phyloP scores from a whole-genome alignment of 2,329 filamentous ascomycete genomes.

The Penicillium aurantiogriseum region DNA sequence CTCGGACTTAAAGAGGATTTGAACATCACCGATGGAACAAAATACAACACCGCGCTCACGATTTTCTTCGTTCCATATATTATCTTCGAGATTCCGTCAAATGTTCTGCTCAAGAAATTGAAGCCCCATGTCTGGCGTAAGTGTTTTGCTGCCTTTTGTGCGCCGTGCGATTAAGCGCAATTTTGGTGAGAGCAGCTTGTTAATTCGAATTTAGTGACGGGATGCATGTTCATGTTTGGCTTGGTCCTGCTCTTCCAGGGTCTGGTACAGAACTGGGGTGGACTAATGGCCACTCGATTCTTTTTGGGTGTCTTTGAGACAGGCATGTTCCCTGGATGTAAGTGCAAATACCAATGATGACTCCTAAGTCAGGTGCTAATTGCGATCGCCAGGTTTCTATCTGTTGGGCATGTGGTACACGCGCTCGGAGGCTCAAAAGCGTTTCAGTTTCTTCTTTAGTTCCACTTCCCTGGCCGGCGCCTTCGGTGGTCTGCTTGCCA shows the following conservation, averaged over 20 bases:
- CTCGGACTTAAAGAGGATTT: conserved; percentile 66
- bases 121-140: conserved; percentile 65
- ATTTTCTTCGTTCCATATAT: conserved; percentile 83
- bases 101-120: conserved; percentile 67
- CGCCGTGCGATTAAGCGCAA: background rate
- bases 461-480: conserved; percentile 62
- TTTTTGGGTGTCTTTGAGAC: conserved; percentile 78
- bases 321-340: conserved; percentile 68
- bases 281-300: conserved; percentile 76
- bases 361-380: background rate
- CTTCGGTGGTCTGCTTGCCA: conserved; percentile 62
- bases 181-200: background rate
- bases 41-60: conserved; percentile 74
- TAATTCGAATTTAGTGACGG: conserved; percentile 50
- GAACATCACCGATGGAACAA: conserved; percentile 48
- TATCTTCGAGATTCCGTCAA: conserved; percentile 64
- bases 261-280: conserved; percentile 71
- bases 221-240: conserved; percentile 84
- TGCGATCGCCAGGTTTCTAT: conserved; percentile 47
- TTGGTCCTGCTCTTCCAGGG: conserved; percentile 74
- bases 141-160: conserved; percentile 16
- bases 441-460: conserved; percentile 92
- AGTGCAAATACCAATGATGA: conserved; percentile 29
- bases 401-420: conserved; percentile 82
- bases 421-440: conserved; percentile 80